Evolutionary conservation across 2,329 filamentous ascomycete genomes (phyloP), one percentile per base, ranked within the genome.

Genomic region (Ceratocystis alfenasii): DNA sequence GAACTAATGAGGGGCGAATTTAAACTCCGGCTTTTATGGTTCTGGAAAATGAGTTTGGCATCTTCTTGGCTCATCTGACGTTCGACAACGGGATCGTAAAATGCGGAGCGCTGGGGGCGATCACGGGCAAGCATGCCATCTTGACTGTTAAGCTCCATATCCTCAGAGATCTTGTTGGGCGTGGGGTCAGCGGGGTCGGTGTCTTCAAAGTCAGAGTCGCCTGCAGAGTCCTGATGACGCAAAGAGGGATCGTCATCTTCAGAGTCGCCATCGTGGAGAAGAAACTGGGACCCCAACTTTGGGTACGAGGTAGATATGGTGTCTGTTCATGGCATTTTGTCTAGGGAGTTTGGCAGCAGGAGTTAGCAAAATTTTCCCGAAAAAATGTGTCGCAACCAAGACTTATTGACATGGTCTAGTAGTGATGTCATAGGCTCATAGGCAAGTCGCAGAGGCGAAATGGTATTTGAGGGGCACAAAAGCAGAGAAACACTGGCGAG

Each of bases 1-100:
- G 36, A 53, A 12, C 48, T 53, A 4, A 57, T 46, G 10, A 66
- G 57, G n/a, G 64, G 67, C 28, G 64, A 68, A 17, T 66, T 55
- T 15, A 66, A 33, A 41, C 63, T 68, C 20, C 67, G 64, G 28
- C 33, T 57, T 20, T 68, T 66, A 61, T 68, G 67, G 44, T 67
- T 68, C 77, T 96, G 93, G 75, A 96, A 99, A 78, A 97, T 95
- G 69, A 96, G 82, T 76, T 96, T 97, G 68, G 93, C 90, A 74
- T 99, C 94, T 30, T 89, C 87, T 75, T 96, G 91, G 72, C 88
- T 95, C 85, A 96, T 88, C 72, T 93, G 89, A 72, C 94, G 95
- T 76, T 99, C 94, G 64, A 90, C 89, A 64, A 93, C 87, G 72
- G 93, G 90, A 75, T 96, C 92, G 77, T 95, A 96, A 73, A 91